phyloP scores from a whole-genome alignment of 2,329 filamentous ascomycete species.

The Balansia obtecta region DNA sequence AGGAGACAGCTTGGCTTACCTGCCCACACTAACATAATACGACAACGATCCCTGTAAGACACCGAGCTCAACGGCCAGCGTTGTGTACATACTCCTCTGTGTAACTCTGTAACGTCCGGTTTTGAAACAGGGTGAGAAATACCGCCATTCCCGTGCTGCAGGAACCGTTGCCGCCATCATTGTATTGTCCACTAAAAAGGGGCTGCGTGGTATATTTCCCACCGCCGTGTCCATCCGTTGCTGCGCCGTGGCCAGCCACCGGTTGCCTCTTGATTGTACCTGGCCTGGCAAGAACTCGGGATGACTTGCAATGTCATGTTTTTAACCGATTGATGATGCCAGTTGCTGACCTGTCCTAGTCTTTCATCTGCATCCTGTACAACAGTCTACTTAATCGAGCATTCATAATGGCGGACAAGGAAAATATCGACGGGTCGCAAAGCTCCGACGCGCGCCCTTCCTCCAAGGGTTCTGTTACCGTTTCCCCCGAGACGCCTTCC shows the following conservation, averaged over 20 bases:
- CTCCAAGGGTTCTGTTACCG: slow-evolving; percentile 16
- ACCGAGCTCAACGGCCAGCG: slow-evolving; percentile 1
- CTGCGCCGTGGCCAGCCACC: no score
- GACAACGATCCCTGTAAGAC: background rate
- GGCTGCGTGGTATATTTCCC: background rate
- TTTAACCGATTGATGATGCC: background rate
- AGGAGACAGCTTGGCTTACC: background rate
- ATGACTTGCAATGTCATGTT: no score
- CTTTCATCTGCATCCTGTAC: background rate
- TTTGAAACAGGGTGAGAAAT: slow-evolving; percentile 4
- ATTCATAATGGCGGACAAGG: slow-evolving; percentile 33
- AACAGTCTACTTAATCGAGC: background rate
- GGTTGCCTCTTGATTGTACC: no score
- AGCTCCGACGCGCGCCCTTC: slow-evolving; percentile 25
- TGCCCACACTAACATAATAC: background rate
- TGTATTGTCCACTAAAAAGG: background rate
- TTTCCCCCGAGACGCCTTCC: slow-evolving; percentile 20
- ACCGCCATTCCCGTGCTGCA: background rate
- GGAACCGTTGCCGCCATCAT: background rate
- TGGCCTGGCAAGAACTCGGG: no score
- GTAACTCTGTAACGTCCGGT: background rate
- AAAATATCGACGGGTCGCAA: slow-evolving; percentile 32
- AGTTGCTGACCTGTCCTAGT: slow-evolving; percentile 1
- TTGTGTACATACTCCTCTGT: background rate
- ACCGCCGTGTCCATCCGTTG: background rate